These are phyloP conservation scores for Lachnellula cervina DNA, from an alignment of 2,329 filamentous ascomycete species.

Conservation along the genomic window DNA sequence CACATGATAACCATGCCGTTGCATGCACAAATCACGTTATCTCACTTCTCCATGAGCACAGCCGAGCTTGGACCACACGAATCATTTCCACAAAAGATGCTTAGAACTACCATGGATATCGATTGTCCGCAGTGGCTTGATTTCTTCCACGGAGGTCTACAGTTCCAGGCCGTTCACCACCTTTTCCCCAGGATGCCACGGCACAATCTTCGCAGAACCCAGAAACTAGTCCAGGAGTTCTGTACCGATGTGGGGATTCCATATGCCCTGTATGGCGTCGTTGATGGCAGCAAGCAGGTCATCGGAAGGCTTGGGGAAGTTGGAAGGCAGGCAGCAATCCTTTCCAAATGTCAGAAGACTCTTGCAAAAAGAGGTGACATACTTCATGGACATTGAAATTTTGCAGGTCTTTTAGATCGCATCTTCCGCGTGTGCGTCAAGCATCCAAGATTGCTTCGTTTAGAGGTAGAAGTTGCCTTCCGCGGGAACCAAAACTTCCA, in stretches of 20 bases:
- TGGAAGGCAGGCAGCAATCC: slow-evolving; percentile 70
- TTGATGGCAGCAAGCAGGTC: slow-evolving; percentile 77
- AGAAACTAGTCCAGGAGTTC: slow-evolving; percentile 74
- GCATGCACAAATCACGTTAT: slow-evolving; percentile 86
- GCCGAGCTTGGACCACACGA: slow-evolving; percentile 77
- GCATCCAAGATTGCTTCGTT: background rate
- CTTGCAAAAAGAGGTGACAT: slow-evolving; percentile 31
- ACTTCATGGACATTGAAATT: slow-evolving; percentile 25
- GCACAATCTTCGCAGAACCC: slow-evolving; percentile 73
- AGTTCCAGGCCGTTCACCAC: slow-evolving; percentile 88
- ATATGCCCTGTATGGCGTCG: slow-evolving; percentile 81
- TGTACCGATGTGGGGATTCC: slow-evolving; percentile 78
- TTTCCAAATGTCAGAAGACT: slow-evolving; percentile 65
- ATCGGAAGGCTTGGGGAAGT: slow-evolving; percentile 73
- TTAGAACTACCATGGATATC: slow-evolving; percentile 90
- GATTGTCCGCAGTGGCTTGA: slow-evolving; percentile 85
- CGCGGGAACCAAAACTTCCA: background rate
- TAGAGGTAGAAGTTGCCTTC: background rate
- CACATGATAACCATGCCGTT: slow-evolving; percentile 77
- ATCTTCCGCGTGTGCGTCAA: background rate
- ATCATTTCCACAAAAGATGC: slow-evolving; percentile 85
- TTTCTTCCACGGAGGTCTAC: slow-evolving; percentile 81
- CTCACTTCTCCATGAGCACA: slow-evolving; percentile 91
- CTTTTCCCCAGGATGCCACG: slow-evolving; percentile 78
- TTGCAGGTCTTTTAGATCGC: background rate